Evolutionary conservation across 805 yeast genomes (phyloP).

Genomic region (Barnettozyma pratensis): DNA sequence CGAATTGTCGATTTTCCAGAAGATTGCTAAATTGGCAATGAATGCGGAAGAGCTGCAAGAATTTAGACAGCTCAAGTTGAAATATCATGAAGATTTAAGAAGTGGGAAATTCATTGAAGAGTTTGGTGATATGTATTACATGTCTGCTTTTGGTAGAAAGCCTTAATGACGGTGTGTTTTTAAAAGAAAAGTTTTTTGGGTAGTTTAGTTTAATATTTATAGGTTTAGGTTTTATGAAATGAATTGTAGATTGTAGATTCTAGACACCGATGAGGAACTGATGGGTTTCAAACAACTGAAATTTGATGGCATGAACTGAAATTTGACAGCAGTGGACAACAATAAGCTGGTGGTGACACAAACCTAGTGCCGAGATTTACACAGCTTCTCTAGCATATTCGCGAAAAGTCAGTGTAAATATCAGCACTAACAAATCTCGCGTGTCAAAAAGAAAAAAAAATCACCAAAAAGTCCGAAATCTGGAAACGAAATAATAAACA

Average conservation of each 20-base stretch:
- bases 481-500: neutral
- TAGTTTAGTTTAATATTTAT: too few species aligned
- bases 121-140: constrained; percentile 22
- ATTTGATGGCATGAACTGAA: too few species aligned
- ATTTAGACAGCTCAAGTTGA: constrained; percentile 16
- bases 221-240: too few species aligned
- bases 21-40: constrained; percentile 13
- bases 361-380: constrained; percentile 4
- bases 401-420: constrained; percentile 6
- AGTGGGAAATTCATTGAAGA: constrained; percentile 16
- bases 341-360: too few species aligned
- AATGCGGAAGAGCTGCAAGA: constrained; percentile 11
- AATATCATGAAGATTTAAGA: constrained; percentile 17
- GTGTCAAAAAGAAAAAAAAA: constrained; percentile 1
- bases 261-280: too few species aligned
- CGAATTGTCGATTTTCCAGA: constrained; percentile 16
- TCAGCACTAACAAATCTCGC: constrained; percentile 5
- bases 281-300: too few species aligned
- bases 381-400: neutral
- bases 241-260: too few species aligned
- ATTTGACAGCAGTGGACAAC: too few species aligned
- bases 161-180: too few species aligned
- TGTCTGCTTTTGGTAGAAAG: constrained; percentile 20
- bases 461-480: neutral
- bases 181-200: neutral